Evolutionary conservation across 2,329 filamentous ascomycete species (phyloP).

Genomic region (Bipolaris zeicola): DNA sequence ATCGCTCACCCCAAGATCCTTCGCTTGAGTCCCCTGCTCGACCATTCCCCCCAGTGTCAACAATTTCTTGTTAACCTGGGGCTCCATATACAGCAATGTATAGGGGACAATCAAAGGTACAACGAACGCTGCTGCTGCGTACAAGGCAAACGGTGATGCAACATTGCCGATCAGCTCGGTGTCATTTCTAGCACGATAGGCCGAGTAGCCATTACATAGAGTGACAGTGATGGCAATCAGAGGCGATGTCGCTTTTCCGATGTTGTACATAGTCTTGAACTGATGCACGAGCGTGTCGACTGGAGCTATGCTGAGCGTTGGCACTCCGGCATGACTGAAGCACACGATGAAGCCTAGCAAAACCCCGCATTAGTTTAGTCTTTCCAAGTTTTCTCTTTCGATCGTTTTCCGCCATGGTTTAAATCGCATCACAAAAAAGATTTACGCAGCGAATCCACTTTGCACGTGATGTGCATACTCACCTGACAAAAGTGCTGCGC

Average conservation of each 20-base stretch:
- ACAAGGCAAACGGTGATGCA: constrained; percentile 2
- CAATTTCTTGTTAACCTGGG: constrained; percentile 2
- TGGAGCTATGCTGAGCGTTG: constrained; percentile 7
- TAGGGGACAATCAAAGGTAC: constrained; percentile 5
- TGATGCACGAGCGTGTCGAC: constrained; percentile 7
- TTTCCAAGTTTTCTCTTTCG: not conserved
- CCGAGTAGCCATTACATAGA: constrained; percentile 7
- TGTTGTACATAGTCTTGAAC: constrained; percentile 11
- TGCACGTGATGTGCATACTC: not conserved
- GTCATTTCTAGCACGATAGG: not conserved
- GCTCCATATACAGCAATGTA: constrained; percentile 9
- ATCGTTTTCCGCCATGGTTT: not conserved
- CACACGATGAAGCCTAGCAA: constrained; percentile 5
- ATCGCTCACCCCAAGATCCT: not conserved
- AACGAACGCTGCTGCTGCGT: not conserved
- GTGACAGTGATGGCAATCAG: constrained; percentile 5
- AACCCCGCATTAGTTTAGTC: not conserved
- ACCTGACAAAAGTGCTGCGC: constrained; percentile 8
- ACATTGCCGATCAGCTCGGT: not conserved
- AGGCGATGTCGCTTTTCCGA: constrained; percentile 8
- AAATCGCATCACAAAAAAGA: not conserved
- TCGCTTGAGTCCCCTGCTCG: constrained; percentile 4
- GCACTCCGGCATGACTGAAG: constrained; percentile 11
- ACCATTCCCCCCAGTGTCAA: constrained; percentile 1
- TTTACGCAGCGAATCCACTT: no score